Percentiles rank a stretch among this genome's conserved stretches.
Conservation (phyloP, 495 filamentous ascomycete species). For the Cetradonia linearis region DNA sequence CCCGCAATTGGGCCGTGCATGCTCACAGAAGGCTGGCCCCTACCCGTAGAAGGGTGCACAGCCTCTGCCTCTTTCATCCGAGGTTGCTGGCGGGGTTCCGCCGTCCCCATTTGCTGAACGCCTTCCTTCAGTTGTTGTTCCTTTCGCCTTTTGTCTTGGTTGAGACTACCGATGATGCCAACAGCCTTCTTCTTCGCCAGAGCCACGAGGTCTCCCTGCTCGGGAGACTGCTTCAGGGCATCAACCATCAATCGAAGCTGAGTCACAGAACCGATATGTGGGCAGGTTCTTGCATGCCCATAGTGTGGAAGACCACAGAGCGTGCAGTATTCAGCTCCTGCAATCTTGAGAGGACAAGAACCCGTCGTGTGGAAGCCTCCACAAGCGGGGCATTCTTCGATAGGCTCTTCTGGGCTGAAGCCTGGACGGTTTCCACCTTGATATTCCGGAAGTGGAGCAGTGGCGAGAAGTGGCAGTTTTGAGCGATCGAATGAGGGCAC, state of each 20-base stretch:
- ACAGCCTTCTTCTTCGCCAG: slow-evolving; percentile 45
- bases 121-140: slow-evolving; percentile 3
- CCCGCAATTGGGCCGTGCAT: neutral
- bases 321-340: slow-evolving; percentile 52
- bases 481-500: slow-evolving; percentile 37
- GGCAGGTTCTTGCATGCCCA: slow-evolving; percentile 45
- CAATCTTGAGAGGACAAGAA: slow-evolving; percentile 48
- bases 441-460: neutral
- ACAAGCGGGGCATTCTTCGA: slow-evolving; percentile 46
- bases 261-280: slow-evolving; percentile 46
- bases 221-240: slow-evolving; percentile 46
- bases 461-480: slow-evolving; percentile 16
- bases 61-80: neutral
- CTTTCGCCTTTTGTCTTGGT: slow-evolving; percentile 32
- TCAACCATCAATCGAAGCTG: slow-evolving; percentile 52
- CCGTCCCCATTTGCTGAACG: neutral
- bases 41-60: neutral
- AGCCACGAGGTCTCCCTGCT: slow-evolving; percentile 42
- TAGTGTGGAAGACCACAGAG: slow-evolving; percentile 61
- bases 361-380: slow-evolving; percentile 42
- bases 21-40: neutral
- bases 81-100: neutral
- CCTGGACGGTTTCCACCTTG: too few species aligned
- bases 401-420: slow-evolving; percentile 15
- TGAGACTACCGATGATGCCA: slow-evolving; percentile 44